These are phyloP conservation scores for Paraphaeosphaeria sporulosa DNA, from an alignment of 2,329 filamentous ascomycete species.

Conservation along the genomic window DNA sequence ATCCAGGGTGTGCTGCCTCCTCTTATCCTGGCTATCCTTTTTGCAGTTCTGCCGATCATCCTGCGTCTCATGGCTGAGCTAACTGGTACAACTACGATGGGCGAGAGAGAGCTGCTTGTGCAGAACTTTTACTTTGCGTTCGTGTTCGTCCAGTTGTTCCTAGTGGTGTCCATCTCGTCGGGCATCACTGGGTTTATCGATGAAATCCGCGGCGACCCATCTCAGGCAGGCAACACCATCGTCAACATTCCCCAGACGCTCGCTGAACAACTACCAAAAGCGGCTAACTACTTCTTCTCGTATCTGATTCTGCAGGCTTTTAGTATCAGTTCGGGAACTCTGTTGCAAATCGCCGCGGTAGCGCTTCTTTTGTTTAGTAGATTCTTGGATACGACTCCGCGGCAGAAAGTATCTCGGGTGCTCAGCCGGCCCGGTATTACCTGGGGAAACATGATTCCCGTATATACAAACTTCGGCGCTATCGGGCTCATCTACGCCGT, in stretches of 20 bases:
- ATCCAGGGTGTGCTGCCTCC: slow-evolving; percentile 89
- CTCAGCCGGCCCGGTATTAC: slow-evolving; percentile 78
- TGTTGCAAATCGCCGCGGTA: slow-evolving; percentile 83
- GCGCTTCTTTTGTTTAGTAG: slow-evolving; percentile 80
- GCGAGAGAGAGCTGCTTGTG: slow-evolving; percentile 80
- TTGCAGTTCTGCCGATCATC: slow-evolving; percentile 82
- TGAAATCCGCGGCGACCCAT: slow-evolving; percentile 69
- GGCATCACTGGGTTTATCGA: slow-evolving; percentile 73
- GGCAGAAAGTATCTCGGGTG: slow-evolving; percentile 85
- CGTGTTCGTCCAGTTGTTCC: slow-evolving; percentile 91
- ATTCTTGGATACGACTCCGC: slow-evolving; percentile 80
- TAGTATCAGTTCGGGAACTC: slow-evolving; percentile 85
- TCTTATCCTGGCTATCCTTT: slow-evolving; percentile 75
- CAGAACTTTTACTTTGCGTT: slow-evolving; percentile 94
- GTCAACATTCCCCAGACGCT: slow-evolving; percentile 73
- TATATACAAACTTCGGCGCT: slow-evolving; percentile 95
- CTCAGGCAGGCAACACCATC: not conserved
- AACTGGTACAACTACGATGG: slow-evolving; percentile 84
- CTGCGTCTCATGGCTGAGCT: slow-evolving; percentile 75
- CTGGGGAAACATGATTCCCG: slow-evolving; percentile 94
- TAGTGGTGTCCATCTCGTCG: slow-evolving; percentile 86
- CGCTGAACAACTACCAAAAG: slow-evolving; percentile 80
- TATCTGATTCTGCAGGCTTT: slow-evolving; percentile 97
- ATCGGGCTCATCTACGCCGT: slow-evolving; percentile 90
- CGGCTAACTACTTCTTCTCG: slow-evolving; percentile 97